These are phyloP conservation scores for Colletotrichum plurivorum DNA, from an alignment of 2,329 filamentous ascomycete genomes.

Conservation along the genomic window DNA sequence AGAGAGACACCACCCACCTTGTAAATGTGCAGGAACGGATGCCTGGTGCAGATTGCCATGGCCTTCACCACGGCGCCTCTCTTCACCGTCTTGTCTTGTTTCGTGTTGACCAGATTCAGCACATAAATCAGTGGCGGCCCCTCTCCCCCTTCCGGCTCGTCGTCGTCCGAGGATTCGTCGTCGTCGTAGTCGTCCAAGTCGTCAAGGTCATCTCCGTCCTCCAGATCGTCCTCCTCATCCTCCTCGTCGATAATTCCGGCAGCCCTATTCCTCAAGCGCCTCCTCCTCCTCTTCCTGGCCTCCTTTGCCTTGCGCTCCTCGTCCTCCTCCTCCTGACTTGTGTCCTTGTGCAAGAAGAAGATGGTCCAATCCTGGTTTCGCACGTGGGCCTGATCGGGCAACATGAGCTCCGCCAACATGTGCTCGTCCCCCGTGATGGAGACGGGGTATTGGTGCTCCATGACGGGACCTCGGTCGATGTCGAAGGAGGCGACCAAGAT, in stretches of 20 bases:
- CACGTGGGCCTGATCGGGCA: constrained; percentile 96
- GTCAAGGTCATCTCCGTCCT: constrained; percentile 59
- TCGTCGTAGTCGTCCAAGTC: constrained; percentile 62
- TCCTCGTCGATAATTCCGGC: constrained; percentile 64
- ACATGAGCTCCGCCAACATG: constrained; percentile 98
- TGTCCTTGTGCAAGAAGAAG: constrained; percentile 98
- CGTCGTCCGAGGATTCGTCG: constrained; percentile 68
- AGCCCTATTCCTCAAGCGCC: constrained; percentile 65
- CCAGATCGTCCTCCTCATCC: constrained; percentile 65
- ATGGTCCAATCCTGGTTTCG: constrained; percentile 99
- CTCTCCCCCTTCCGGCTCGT: constrained; percentile 79
- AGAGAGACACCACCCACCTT: constrained; percentile 71
- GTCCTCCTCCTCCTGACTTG: constrained; percentile 85
- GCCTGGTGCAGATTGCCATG: constrained; percentile 98
- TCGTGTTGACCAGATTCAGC: constrained; percentile 96
- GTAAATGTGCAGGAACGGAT: constrained; percentile 98
- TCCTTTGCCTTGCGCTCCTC: constrained; percentile 73
- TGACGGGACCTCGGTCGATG: constrained; percentile 94
- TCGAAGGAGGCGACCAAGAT: constrained; percentile 98
- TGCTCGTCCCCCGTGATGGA: constrained; percentile 97
- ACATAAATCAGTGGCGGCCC: constrained; percentile 97
- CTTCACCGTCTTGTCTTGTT: constrained; percentile 93
- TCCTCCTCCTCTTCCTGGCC: constrained; percentile 65
- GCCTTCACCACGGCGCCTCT: constrained; percentile 96
- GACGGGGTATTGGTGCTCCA: constrained; percentile 98